phyloP scores from a whole-genome alignment of 2,329 filamentous ascomycete species.

The Colletotrichum spinosum region DNA sequence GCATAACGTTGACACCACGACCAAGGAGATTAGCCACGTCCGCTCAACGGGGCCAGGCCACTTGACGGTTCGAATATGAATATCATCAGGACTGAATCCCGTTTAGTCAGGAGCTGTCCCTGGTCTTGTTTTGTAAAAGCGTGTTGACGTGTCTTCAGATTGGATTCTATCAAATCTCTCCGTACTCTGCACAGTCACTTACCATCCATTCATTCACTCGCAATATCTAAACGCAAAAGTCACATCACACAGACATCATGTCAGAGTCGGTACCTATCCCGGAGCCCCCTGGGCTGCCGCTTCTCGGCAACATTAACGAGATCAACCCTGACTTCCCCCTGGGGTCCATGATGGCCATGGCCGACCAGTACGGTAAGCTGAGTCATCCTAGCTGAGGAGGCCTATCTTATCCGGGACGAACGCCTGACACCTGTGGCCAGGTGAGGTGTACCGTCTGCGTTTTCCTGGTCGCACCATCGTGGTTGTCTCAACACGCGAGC shows the following conservation, averaged over 20 bases:
- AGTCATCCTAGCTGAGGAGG: background rate
- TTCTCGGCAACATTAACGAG: constrained; percentile 74
- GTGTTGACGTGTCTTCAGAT: too few relatives aligned
- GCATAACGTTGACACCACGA: constrained; percentile 17
- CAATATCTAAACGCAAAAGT: background rate
- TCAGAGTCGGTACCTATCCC: constrained; percentile 36
- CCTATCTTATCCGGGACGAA: constrained; percentile 1
- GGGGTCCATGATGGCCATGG: constrained; percentile 66
- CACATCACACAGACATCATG: constrained; percentile 18
- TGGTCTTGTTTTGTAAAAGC: background rate
- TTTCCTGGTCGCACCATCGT: constrained; percentile 61
- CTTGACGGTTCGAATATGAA: constrained; percentile 4
- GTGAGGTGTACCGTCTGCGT: constrained; percentile 70
- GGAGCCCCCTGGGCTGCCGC: constrained; percentile 69
- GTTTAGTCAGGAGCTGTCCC: background rate
- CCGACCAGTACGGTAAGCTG: constrained; percentile 72
- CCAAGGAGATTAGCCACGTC: constrained; percentile 24
- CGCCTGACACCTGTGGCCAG: constrained; percentile 47
- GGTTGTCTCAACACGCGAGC: constrained; percentile 63
- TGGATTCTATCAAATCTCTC: too few relatives aligned
- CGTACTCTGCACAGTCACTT: too few relatives aligned
- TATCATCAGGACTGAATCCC: constrained; percentile 23
- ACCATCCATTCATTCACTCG: background rate
- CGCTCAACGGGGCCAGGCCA: constrained; percentile 2
- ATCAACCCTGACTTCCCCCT: constrained; percentile 70